A percentile compares a stretch with the other conserved stretches of the same genome.
Conservation (phyloP, 805 yeast genomes). For the Candida odintsovae region DNA sequence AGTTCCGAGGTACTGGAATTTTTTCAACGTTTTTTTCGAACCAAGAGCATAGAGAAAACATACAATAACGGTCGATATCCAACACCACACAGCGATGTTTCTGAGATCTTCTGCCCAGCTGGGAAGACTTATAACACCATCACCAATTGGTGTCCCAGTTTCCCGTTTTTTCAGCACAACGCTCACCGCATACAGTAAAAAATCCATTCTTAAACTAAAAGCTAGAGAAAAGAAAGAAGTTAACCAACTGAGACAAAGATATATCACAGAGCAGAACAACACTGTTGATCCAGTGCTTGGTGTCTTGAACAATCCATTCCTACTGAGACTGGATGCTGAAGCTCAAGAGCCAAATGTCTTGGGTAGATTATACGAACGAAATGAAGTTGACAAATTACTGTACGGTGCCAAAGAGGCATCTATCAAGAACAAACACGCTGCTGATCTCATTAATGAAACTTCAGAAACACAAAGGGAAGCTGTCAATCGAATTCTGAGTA, state of each 20-base stretch:
- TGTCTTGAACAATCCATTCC: constrained; percentile 55
- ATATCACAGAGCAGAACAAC: constrained; percentile 18
- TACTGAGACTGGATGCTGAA: constrained; percentile 60
- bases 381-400: constrained; percentile 68
- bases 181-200: constrained; percentile 8
- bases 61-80: not conserved
- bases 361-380: constrained; percentile 50
- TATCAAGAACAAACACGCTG: constrained; percentile 25
- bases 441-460: constrained; percentile 27
- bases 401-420: constrained; percentile 72
- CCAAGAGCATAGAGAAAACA: not conserved
- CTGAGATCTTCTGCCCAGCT: not conserved
- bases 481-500: constrained; percentile 61
- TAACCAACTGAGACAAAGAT: constrained; percentile 23
- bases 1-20: not conserved
- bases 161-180: constrained; percentile 11
- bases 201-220: constrained; percentile 21
- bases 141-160: not conserved
- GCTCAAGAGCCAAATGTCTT: constrained; percentile 60
- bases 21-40: constrained; percentile 5
- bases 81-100: not conserved
- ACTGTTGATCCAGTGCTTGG: constrained; percentile 80
- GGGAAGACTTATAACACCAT: constrained; percentile 11
- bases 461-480: constrained; percentile 62
- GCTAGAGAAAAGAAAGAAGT: constrained; percentile 22